A percentile compares a stretch with the other conserved stretches of the same genome.
Conservation (phyloP, 768 basidiomycete species). For the Tricholoma sp. region DNA sequence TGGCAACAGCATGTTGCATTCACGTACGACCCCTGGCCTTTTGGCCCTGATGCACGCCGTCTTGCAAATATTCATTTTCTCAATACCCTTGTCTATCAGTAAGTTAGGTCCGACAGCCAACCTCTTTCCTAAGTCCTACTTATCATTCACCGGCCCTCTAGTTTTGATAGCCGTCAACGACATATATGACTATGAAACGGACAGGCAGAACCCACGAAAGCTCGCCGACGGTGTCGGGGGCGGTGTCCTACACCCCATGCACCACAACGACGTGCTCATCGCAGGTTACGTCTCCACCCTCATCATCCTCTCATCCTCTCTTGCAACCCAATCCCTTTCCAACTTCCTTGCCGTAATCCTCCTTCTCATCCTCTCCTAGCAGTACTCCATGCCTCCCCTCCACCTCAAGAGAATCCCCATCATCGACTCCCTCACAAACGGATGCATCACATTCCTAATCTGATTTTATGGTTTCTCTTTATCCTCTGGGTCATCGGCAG, state of each 20-base stretch:
- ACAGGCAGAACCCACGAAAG: conserved; percentile 13
- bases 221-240: conserved; percentile 7
- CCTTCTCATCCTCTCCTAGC: conserved; percentile 9
- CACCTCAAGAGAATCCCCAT: conserved; percentile 11
- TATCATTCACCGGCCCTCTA: too few species aligned
- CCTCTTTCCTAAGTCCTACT: not conserved
- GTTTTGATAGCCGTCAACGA: conserved; percentile 14
- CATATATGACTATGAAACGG: conserved; percentile 10
- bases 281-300: conserved; percentile 11
- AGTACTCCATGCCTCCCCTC: conserved; percentile 12
- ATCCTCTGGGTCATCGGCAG: conserved; percentile 7
- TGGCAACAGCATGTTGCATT: not conserved
- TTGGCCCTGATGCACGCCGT: not conserved
- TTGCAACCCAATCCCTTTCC: conserved; percentile 3
- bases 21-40: not conserved
- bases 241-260: conserved; percentile 6
- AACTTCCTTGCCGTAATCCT: conserved; percentile 6
- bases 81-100: not conserved
- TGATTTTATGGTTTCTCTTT: conserved; percentile 15
- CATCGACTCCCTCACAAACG: conserved; percentile 10
- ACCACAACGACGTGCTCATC: conserved; percentile 6
- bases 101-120: not conserved
- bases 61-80: not conserved
- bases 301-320: conserved; percentile 1
- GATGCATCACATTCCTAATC: conserved; percentile 8